Evolutionary conservation across 2,329 filamentous ascomycete species (phyloP), one percentile per base, ranked within the genome.

Genomic region (Rhynchosporium graminicola): DNA sequence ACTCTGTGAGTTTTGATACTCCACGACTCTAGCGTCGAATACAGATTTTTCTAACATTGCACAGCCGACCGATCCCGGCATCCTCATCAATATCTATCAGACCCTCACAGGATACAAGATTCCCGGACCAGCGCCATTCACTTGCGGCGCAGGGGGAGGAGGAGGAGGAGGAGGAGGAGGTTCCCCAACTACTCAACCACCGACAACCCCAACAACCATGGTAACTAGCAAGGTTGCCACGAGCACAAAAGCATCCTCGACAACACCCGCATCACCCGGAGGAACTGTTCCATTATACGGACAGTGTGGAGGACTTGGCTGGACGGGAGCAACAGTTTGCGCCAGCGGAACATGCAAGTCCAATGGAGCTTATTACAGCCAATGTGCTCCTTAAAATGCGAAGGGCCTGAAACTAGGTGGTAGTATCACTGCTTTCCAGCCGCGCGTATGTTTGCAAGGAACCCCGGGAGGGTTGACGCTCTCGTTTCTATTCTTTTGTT

Each of bases 81-180:
- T 83, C 67, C 74, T 77, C 40, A 77, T 81, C 67, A 79, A 81
- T 70, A 81, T 80, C 63, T 78, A 76, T 66, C 70, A 60, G 68
- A 72, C 71, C 29, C 65, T 73, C 48, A 71, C 76, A 50, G 71
- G 63, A 6, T 79, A 79, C 67, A 73, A 63, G 33, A 76, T 79
- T 57, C 78, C 77, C 2, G 77, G 77, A 2, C 76, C 77, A 36
- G 61, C 74, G 8, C 74, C 77, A 60, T 68, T 74, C 47, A 59
- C 61, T 12, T 67, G 67, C 33, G 58, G 52, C 9, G 57, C 62
- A 12, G 54, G 31, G 12, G 48, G 20, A 48, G 28, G 40, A 20
- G 20, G 20, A 20, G 20, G n/a, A n/a, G n/a, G 20, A 20, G 20
- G 20, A 20, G 20, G 31, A 26, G 48, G 20, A 48, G 28, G 40